Percentiles rank a stretch among this genome's conserved stretches.
Evolutionary conservation across 768 basidiomycete genomes (phyloP).

Genomic region (Lepiota subincarnata): DNA sequence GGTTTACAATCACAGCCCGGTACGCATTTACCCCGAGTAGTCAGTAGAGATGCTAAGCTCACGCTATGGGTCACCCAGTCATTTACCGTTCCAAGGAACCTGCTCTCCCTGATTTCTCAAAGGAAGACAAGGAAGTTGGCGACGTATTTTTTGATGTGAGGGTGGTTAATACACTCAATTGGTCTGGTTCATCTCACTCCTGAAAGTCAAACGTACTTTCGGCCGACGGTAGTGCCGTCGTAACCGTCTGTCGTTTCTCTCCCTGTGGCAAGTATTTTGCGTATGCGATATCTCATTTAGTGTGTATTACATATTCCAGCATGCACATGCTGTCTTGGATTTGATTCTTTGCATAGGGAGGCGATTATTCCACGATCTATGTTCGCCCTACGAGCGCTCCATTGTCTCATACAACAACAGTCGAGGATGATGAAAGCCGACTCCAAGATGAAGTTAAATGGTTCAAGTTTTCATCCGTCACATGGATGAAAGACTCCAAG

Average conservation of each 20-base stretch:
- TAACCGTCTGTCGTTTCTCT: constrained; percentile 59
- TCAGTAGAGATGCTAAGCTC: background rate
- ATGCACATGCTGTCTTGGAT: no score
- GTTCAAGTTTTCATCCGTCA: constrained; percentile 70
- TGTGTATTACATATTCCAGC: constrained; percentile 26
- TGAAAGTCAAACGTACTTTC: constrained; percentile 64
- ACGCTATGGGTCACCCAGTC: constrained; percentile 31
- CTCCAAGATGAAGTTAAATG: constrained; percentile 64
- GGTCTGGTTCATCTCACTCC: constrained; percentile 1
- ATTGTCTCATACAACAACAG: constrained; percentile 34
- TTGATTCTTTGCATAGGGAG: constrained; percentile 43
- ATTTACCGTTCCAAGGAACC: constrained; percentile 55
- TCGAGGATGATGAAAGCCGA: constrained; percentile 35
- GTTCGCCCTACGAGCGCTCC: constrained; percentile 60
- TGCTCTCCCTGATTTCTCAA: constrained; percentile 49
- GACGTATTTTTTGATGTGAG: constrained; percentile 80
- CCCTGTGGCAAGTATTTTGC: constrained; percentile 67
- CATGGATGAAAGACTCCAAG: constrained; percentile 73
- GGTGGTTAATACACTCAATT: background rate
- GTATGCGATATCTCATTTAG: constrained; percentile 68
- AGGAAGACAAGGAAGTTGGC: constrained; percentile 34
- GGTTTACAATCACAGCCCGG: constrained; percentile 68
- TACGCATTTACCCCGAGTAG: constrained; percentile 9
- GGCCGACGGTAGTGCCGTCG: constrained; percentile 65
- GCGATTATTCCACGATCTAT: constrained; percentile 68